phyloP scores from a whole-genome alignment of 257 asterid genomes.

The Lavandula angustifolia region DNA sequence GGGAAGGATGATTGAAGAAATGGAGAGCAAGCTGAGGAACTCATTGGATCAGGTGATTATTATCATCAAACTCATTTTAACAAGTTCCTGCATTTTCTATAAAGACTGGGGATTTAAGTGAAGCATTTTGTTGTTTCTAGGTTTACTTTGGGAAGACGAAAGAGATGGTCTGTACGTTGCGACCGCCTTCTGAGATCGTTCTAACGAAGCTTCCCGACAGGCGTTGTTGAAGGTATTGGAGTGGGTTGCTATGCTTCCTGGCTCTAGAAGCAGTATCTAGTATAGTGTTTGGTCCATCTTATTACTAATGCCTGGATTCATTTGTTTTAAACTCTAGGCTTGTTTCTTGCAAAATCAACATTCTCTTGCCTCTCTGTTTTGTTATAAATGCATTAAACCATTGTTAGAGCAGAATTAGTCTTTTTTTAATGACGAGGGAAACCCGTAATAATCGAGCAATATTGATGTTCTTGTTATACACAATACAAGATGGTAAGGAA shows the following conservation, averaged over 20 bases:
- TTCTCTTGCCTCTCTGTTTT: neutral
- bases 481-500: too few species aligned
- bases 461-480: too few species aligned
- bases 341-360: constrained; percentile 1
- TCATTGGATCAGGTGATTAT: constrained; percentile 83
- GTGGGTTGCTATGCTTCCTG: neutral
- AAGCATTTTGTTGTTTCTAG: constrained; percentile 40
- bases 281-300: neutral
- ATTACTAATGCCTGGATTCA: constrained; percentile 3
- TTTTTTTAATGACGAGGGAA: neutral
- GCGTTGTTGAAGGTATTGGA: constrained; percentile 13
- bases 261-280: neutral
- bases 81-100: neutral
- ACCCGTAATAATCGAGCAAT: too few species aligned
- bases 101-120: constrained; percentile 11
- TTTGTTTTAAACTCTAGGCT: neutral
- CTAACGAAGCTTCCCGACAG: constrained; percentile 62
- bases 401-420: neutral
- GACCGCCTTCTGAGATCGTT: constrained; percentile 85
- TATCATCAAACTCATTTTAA: neutral
- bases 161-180: constrained; percentile 95
- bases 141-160: constrained; percentile 98
- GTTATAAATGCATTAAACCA: constrained; percentile 1
- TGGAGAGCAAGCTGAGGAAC: constrained; percentile 95
- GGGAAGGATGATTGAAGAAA: constrained; percentile 99